phyloP scores from a whole-genome alignment of 257 asterid species.

The Solanum chiquidenum region DNA sequence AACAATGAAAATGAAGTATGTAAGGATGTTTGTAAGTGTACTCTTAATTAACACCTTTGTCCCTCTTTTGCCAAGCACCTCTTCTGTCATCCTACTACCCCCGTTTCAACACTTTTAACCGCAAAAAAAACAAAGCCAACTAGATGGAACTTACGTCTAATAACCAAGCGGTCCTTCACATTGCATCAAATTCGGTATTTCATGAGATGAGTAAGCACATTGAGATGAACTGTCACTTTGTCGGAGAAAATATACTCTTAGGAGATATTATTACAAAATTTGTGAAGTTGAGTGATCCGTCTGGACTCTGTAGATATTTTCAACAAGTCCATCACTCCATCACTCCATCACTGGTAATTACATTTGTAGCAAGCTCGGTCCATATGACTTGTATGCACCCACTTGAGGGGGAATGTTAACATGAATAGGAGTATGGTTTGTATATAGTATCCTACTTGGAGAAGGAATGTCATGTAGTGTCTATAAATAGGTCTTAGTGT shows the following conservation, averaged over 20 bases:
- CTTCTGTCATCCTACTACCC: not conserved
- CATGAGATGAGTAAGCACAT: not conserved
- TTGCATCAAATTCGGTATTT: not conserved
- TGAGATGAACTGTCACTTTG: not conserved
- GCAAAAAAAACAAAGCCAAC: not conserved
- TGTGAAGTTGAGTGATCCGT: not conserved
- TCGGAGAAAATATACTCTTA: not conserved
- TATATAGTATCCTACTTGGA: not conserved
- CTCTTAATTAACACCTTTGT: not conserved
- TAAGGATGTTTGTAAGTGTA: not conserved
- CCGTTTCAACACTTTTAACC: not conserved
- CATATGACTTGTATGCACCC: not conserved
- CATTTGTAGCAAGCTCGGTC: not conserved
- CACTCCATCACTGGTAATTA: too few species aligned
- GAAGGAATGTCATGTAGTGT: not conserved
- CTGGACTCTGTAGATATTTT: not conserved
- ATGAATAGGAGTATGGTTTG: not conserved
- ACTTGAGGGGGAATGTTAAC: not conserved
- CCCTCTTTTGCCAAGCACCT: not conserved
- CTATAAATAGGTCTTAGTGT: not conserved
- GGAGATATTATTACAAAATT: not conserved
- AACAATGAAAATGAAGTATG: not conserved
- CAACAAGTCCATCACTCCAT: not conserved
- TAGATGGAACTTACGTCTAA: not conserved
- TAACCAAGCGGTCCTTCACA: not conserved